A percentile compares a stretch with the other conserved stretches of the same genome.
These are phyloP conservation scores for Aspergillus incahuasiensis DNA, from an alignment of 495 filamentous ascomycete genomes.

Conservation along the genomic window DNA sequence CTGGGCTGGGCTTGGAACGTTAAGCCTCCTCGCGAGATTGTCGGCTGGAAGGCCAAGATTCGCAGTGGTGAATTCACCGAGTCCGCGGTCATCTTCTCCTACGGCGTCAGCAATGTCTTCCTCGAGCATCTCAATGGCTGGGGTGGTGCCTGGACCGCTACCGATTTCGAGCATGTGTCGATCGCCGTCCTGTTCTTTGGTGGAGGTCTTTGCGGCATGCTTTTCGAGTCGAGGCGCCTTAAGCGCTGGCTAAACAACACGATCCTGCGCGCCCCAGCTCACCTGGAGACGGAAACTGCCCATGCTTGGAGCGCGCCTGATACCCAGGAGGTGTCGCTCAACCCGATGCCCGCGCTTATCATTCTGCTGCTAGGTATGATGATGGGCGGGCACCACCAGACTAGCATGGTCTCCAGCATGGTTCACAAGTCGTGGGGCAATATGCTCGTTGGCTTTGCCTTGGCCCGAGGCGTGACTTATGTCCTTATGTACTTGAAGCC, in stretches of 20 bases:
- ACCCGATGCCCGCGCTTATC: conserved; percentile 83
- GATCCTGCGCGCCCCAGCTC: conserved; percentile 36
- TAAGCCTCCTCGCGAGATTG: conserved; percentile 57
- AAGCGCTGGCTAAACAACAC: conserved; percentile 67
- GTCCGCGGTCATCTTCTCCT: conserved; percentile 80
- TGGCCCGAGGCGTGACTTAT: conserved; percentile 77
- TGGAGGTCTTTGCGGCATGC: conserved; percentile 92
- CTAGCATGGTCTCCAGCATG: conserved; percentile 80
- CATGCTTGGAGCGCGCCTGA: conserved; percentile 54
- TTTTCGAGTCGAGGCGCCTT: conserved; percentile 74
- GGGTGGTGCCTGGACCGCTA: conserved; percentile 65
- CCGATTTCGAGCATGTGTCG: conserved; percentile 87
- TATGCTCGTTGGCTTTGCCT: conserved; percentile 73
- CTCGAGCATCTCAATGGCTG: conserved; percentile 77
- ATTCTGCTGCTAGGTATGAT: conserved; percentile 83
- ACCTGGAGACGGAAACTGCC: conserved; percentile 32
- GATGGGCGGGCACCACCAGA: conserved; percentile 92
- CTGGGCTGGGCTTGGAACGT: conserved; percentile 97
- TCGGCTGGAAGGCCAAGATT: conserved; percentile 59
- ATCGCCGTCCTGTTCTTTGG: conserved; percentile 95
- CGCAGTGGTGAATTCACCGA: conserved; percentile 85
- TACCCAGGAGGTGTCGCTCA: conserved; percentile 72
- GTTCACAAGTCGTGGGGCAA: conserved; percentile 93
- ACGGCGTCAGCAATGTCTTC: conserved; percentile 87
- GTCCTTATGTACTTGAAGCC: conserved; percentile 73